phyloP scores from a whole-genome alignment of 768 basidiomycete species.

The Kwoniella botswanensis region DNA sequence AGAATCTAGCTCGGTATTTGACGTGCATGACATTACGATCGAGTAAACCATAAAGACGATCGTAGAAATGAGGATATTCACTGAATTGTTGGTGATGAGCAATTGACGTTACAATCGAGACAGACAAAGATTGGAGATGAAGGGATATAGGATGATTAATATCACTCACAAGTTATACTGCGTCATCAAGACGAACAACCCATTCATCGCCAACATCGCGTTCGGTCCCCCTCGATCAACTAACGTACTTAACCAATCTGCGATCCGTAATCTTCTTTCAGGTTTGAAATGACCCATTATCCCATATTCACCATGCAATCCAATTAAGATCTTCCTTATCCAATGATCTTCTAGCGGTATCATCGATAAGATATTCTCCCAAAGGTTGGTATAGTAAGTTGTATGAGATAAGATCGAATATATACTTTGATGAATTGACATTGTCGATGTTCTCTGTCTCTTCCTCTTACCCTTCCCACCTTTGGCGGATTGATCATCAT shows the following conservation, averaged over 20 bases:
- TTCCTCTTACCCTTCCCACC: constrained; percentile 28
- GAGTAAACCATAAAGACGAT: constrained; percentile 84
- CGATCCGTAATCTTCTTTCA: constrained; percentile 51
- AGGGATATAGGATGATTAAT: no score
- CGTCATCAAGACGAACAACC: constrained; percentile 85
- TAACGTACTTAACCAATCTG: constrained; percentile 54
- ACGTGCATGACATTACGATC: constrained; percentile 86
- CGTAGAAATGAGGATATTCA: constrained; percentile 95
- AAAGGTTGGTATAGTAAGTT: constrained; percentile 38
- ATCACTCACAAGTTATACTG: constrained; percentile 87
- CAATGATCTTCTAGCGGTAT: constrained; percentile 38
- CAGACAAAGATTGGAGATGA: no score
- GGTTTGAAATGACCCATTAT: constrained; percentile 45
- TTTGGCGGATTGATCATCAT: background rate
- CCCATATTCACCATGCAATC: constrained; percentile 50
- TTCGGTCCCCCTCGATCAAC: constrained; percentile 70
- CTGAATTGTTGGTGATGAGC: constrained; percentile 59
- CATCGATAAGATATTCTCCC: constrained; percentile 37
- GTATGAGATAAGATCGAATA: constrained; percentile 35
- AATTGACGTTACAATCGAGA: constrained; percentile 6
- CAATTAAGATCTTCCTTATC: constrained; percentile 56
- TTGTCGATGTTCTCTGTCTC: constrained; percentile 28
- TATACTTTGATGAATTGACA: constrained; percentile 36
- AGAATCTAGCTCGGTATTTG: constrained; percentile 92
- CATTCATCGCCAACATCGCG: constrained; percentile 87